A percentile compares a stretch with the other conserved stretches of the same genome.
Evolutionary conservation across 192 early-diverging fungal species (phyloP).

Genomic region (Entomortierella chlamydospora): DNA sequence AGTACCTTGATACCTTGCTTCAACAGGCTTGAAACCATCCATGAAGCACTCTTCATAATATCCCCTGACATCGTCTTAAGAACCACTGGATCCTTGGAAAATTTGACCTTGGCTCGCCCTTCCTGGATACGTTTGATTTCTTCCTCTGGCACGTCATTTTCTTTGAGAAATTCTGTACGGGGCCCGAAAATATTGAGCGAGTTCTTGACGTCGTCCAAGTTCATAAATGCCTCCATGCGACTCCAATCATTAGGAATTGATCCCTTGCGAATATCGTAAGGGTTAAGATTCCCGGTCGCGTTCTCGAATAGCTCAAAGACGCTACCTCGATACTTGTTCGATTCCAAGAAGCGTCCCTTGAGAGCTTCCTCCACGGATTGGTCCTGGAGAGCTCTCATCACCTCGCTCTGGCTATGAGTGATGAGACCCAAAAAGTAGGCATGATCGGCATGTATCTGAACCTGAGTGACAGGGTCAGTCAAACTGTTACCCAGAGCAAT

Average conservation of each 20-base stretch:
- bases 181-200: constrained; percentile 72
- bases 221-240: constrained; percentile 71
- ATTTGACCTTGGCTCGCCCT: constrained; percentile 18
- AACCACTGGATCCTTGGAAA: constrained; percentile 28
- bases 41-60: constrained; percentile 72
- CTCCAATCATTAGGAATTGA: constrained; percentile 70
- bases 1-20: constrained; percentile 64
- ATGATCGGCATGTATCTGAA: constrained; percentile 67
- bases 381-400: constrained; percentile 53
- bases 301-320: constrained; percentile 77
- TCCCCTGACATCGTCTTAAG: constrained; percentile 56
- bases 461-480: constrained; percentile 72
- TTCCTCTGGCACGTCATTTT: constrained; percentile 1
- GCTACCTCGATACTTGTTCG: constrained; percentile 57
- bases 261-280: constrained; percentile 81
- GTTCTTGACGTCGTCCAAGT: constrained; percentile 60
- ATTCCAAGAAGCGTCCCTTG: constrained; percentile 62
- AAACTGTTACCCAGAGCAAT: constrained; percentile 69
- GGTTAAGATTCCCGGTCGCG: constrained; percentile 77
- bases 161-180: constrained; percentile 50
- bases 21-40: constrained; percentile 68
- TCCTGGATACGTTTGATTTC: constrained; percentile 36
- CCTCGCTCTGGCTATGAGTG: constrained; percentile 46
- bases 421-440: constrained; percentile 69
- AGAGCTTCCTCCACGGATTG: constrained; percentile 57